Conservation (phyloP, 2,329 filamentous ascomycete species). For the Ophiosphaerella narmari region DNA sequence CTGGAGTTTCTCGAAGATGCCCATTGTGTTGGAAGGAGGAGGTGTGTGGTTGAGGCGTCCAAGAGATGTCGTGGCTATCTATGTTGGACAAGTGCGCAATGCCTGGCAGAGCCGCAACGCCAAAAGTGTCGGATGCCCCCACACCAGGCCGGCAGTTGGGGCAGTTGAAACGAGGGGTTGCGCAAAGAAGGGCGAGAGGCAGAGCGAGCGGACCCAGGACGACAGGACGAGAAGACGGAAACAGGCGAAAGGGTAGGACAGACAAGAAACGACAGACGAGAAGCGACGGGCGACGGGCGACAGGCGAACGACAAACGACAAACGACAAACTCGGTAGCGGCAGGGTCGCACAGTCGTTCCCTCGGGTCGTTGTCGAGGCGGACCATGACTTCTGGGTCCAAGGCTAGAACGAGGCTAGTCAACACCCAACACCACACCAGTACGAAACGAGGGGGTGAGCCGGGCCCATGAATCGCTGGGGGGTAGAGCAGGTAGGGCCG, state of each 20-base stretch:
- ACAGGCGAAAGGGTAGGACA: too few relatives aligned
- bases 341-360: constrained; percentile 1
- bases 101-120: too few relatives aligned
- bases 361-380: constrained; percentile 18
- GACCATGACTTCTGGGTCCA: constrained; percentile 17
- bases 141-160: too few relatives aligned
- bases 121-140: too few relatives aligned
- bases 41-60: not conserved
- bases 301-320: too few relatives aligned
- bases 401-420: constrained; percentile 15
- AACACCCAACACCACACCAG: constrained; percentile 16
- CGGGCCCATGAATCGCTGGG: constrained; percentile 3
- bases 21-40: constrained; percentile 33
- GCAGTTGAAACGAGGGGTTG: too few relatives aligned
- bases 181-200: too few relatives aligned
- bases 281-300: too few relatives aligned
- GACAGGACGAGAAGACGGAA: too few relatives aligned
- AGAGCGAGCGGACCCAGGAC: too few relatives aligned
- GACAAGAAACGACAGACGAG: not conserved
- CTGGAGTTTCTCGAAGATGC: constrained; percentile 48
- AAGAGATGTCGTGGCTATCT: not conserved
- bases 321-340: not conserved
- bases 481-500: not conserved
- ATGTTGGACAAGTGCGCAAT: too few relatives aligned
- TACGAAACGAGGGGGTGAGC: constrained; percentile 19